Evolutionary conservation across 2,329 filamentous ascomycete species (phyloP).

Genomic region (Talaromyces sp.): DNA sequence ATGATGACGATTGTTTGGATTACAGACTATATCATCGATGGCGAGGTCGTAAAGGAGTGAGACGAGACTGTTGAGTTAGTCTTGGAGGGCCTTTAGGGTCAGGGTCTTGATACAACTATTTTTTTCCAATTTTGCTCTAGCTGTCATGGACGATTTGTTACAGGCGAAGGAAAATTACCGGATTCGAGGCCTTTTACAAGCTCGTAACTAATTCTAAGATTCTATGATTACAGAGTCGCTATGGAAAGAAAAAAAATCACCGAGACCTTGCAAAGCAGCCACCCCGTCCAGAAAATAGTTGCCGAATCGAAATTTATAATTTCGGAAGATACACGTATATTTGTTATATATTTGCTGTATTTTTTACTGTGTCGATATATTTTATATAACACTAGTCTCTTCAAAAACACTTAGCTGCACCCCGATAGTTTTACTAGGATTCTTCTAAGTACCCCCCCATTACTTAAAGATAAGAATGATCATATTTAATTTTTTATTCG

Average conservation of each 20-base stretch:
- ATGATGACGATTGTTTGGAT: conserved; percentile 49
- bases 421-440: no score
- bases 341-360: not conserved
- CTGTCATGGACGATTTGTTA: not conserved
- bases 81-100: not conserved
- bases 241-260: not conserved
- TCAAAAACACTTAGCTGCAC: no score
- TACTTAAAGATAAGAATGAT: no score
- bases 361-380: no score
- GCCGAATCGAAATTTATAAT: not conserved
- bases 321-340: not conserved
- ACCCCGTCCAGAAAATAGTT: not conserved
- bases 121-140: not conserved
- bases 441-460: no score
- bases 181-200: not conserved
- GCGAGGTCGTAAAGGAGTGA: conserved; percentile 21
- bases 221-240: not conserved
- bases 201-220: not conserved
- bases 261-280: not conserved
- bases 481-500: no score
- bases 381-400: no score
- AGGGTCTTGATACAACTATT: not conserved
- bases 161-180: not conserved
- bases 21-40: conserved; percentile 39
- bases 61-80: not conserved